These are phyloP conservation scores for Fusarium keratoplasticum DNA, from an alignment of 2,329 filamentous ascomycete genomes.

Conservation along the genomic window DNA sequence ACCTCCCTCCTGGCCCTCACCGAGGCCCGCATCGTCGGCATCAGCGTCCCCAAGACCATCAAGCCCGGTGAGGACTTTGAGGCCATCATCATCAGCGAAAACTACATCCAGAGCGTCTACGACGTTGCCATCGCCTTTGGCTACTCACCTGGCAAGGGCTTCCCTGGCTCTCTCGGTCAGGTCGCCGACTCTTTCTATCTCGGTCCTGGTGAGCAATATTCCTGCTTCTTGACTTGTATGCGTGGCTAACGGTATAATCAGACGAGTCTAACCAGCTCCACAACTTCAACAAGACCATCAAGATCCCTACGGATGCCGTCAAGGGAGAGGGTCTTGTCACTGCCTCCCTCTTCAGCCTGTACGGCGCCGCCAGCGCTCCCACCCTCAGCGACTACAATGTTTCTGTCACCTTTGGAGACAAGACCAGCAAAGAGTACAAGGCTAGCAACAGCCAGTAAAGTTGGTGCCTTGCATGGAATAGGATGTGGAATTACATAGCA, in stretches of 20 bases:
- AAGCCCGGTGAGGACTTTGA: constrained; percentile 52
- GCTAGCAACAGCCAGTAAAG: constrained; percentile 1
- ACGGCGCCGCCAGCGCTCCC: constrained; percentile 39
- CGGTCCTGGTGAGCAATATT: constrained; percentile 45
- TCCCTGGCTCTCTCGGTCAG: constrained; percentile 45
- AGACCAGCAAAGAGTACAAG: constrained; percentile 41
- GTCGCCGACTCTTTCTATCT: constrained; percentile 49
- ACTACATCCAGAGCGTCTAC: constrained; percentile 58
- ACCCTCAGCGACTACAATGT: constrained; percentile 42
- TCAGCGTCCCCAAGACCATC: constrained; percentile 56
- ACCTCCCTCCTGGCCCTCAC: constrained; percentile 44
- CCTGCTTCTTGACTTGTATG: not conserved
- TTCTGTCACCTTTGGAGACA: constrained; percentile 35
- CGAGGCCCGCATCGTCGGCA: constrained; percentile 56
- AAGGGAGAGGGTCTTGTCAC: constrained; percentile 43
- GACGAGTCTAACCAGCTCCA: constrained; percentile 38
- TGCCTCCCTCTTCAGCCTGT: constrained; percentile 46
- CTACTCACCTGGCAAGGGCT: constrained; percentile 41
- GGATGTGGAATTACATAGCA: not conserved
- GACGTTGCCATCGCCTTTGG: constrained; percentile 61
- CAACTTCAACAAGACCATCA: constrained; percentile 44
- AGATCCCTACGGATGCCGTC: constrained; percentile 33
- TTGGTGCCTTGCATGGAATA: not conserved
- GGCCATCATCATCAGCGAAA: constrained; percentile 53
- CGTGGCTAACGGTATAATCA: not conserved